A percentile compares a stretch with the other conserved stretches of the same genome.
Evolutionary conservation across 2,329 filamentous ascomycete species (phyloP).

Genomic region (Colletotrichum lupini): DNA sequence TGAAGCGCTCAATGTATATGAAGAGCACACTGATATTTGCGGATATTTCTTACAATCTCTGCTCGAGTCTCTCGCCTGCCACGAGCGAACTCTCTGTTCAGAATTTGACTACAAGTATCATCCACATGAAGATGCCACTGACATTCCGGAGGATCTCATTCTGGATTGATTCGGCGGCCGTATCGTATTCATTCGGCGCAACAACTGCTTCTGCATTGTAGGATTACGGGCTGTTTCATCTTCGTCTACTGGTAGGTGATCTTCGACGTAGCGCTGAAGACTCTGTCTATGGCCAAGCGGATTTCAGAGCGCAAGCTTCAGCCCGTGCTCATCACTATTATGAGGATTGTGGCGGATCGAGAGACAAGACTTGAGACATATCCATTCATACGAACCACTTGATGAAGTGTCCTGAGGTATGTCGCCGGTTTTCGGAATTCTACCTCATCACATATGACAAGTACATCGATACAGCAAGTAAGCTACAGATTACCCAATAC

Average conservation of each 20-base stretch:
- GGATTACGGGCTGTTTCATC: not conserved
- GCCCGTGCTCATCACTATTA: slow-evolving; percentile 6
- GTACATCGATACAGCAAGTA: slow-evolving; percentile 37
- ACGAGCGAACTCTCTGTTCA: slow-evolving; percentile 47
- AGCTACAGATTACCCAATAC: slow-evolving; percentile 3
- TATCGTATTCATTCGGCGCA: not conserved
- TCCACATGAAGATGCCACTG: slow-evolving; percentile 56
- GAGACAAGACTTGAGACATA: slow-evolving; percentile 1
- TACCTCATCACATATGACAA: slow-evolving; percentile 7
- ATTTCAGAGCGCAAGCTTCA: slow-evolving; percentile 41
- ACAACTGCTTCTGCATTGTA: not conserved
- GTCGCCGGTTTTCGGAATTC: not conserved
- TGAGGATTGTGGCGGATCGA: slow-evolving; percentile 12
- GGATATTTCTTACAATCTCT: slow-evolving; percentile 48
- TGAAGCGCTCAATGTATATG: slow-evolving; percentile 48
- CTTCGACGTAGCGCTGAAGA: slow-evolving; percentile 38
- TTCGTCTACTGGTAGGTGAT: slow-evolving; percentile 37
- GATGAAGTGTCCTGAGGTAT: not conserved
- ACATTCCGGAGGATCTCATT: not conserved
- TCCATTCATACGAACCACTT: not conserved
- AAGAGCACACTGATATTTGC: slow-evolving; percentile 53
- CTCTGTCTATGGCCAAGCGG: slow-evolving; percentile 40
- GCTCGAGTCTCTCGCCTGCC: slow-evolving; percentile 41
- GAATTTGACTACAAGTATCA: slow-evolving; percentile 52
- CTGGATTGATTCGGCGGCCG: not conserved